Conservation (phyloP, 306 rosid genomes). For the Cucurbita maxima region DNA sequence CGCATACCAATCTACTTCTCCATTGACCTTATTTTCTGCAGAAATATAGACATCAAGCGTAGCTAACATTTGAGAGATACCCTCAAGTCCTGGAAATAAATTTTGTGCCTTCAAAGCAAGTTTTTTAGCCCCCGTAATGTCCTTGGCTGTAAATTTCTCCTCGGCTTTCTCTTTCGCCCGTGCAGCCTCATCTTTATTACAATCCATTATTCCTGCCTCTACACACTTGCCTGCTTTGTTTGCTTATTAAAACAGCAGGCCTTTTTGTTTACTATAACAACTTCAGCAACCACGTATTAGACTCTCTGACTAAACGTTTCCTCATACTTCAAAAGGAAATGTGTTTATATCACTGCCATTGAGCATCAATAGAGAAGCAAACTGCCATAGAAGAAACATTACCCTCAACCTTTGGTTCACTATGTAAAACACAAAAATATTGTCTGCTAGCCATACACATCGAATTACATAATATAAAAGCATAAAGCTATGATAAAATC, state of each 20-base stretch:
- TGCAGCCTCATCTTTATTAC: slow-evolving; percentile 83
- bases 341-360: neutral
- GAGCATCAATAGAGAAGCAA: neutral
- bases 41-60: slow-evolving; percentile 65
- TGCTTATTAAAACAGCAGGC: neutral
- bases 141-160: slow-evolving; percentile 59
- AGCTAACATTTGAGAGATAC: slow-evolving; percentile 65
- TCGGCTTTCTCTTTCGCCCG: slow-evolving; percentile 78
- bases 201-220: slow-evolving; percentile 44
- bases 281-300: slow-evolving; percentile 1
- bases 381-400: slow-evolving; percentile 3
- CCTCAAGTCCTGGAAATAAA: slow-evolving; percentile 69
- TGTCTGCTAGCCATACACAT: neutral
- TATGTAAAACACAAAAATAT: neutral
- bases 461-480: too few relatives aligned
- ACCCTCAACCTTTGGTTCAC: neutral
- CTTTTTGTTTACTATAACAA: neutral
- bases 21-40: slow-evolving; percentile 49
- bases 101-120: slow-evolving; percentile 75
- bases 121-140: slow-evolving; percentile 53
- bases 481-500: neutral
- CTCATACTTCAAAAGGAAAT: neutral
- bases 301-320: neutral
- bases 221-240: slow-evolving; percentile 1
- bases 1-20: slow-evolving; percentile 87